Conservation (phyloP, 2,329 filamentous ascomycete genomes). For the Dissoconium aciculare region DNA sequence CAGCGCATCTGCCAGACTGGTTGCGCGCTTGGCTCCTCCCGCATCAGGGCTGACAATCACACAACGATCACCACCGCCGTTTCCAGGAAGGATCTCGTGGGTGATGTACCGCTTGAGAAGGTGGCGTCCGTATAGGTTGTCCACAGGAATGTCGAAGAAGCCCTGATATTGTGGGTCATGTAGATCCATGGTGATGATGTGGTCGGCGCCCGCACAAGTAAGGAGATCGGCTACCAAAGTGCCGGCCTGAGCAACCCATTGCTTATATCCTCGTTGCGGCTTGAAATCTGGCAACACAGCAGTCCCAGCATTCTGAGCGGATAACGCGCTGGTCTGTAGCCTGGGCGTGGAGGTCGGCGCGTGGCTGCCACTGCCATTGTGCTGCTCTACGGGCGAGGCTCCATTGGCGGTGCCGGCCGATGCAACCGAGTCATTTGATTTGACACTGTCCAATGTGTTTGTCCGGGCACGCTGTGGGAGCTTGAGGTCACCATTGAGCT, state of each 20-base stretch:
- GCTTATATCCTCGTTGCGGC: slow-evolving; percentile 85
- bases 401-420: slow-evolving; percentile 3
- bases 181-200: slow-evolving; percentile 95
- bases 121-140: slow-evolving; percentile 83
- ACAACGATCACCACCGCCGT: slow-evolving; percentile 35
- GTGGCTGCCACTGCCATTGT: slow-evolving; percentile 7
- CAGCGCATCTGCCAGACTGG: slow-evolving; percentile 82
- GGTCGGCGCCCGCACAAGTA: slow-evolving; percentile 89
- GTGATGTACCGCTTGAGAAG: slow-evolving; percentile 56
- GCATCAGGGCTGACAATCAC: slow-evolving; percentile 95
- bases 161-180: slow-evolving; percentile 95
- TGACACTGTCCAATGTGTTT: slow-evolving; percentile 20
- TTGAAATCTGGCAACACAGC: slow-evolving; percentile 41
- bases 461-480: slow-evolving; percentile 9
- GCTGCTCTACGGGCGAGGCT: slow-evolving; percentile 3
- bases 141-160: slow-evolving; percentile 96
- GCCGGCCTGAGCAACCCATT: slow-evolving; percentile 96
- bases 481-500: slow-evolving; percentile 27
- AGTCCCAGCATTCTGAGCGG: not conserved
- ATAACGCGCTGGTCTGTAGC: slow-evolving; percentile 30
- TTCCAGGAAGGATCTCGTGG: slow-evolving; percentile 69
- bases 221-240: slow-evolving; percentile 88
- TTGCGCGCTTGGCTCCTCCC: slow-evolving; percentile 89
- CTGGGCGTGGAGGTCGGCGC: slow-evolving; percentile 35
- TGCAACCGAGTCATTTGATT: slow-evolving; percentile 18